Evolutionary conservation across 2,329 filamentous ascomycete species (phyloP).

Genomic region (Penicillium sp.): DNA sequence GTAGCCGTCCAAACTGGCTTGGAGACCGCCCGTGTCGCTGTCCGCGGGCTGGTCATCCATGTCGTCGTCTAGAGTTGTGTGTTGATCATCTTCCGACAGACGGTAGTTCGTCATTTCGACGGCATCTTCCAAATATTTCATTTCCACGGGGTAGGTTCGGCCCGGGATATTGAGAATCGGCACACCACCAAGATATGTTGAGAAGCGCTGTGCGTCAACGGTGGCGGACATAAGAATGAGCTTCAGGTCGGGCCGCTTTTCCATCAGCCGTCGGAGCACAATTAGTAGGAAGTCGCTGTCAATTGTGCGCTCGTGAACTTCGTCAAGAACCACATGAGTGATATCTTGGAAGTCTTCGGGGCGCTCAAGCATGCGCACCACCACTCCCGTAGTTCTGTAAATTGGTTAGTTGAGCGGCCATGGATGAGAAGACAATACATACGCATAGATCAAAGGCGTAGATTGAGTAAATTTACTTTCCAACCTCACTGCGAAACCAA

Average conservation of each 20-base stretch:
- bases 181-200: slow-evolving; percentile 80
- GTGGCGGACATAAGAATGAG: slow-evolving; percentile 97
- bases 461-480: slow-evolving; percentile 82
- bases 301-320: slow-evolving; percentile 94
- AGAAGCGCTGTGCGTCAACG: slow-evolving; percentile 89
- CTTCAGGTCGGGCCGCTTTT: slow-evolving; percentile 77
- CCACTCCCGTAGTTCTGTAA: slow-evolving; percentile 69
- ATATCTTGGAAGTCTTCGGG: slow-evolving; percentile 84
- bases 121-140: slow-evolving; percentile 88
- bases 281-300: slow-evolving; percentile 96
- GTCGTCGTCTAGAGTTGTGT: slow-evolving; percentile 46
- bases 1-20: slow-evolving; percentile 70
- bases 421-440: slow-evolving; percentile 35
- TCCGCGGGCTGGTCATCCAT: slow-evolving; percentile 48
- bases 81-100: slow-evolving; percentile 60
- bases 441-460: slow-evolving; percentile 87
- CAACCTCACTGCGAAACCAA: slow-evolving; percentile 91
- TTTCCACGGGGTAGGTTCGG: slow-evolving; percentile 87
- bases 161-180: slow-evolving; percentile 90
- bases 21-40: slow-evolving; percentile 57
- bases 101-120: slow-evolving; percentile 81
- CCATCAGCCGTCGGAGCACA: slow-evolving; percentile 80
- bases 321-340: slow-evolving; percentile 93
- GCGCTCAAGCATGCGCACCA: slow-evolving; percentile 96
- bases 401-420: slow-evolving; percentile 5